Evolutionary conservation across 805 yeast genomes (phyloP).

Genomic region (Lachancea lanzarotensis): DNA sequence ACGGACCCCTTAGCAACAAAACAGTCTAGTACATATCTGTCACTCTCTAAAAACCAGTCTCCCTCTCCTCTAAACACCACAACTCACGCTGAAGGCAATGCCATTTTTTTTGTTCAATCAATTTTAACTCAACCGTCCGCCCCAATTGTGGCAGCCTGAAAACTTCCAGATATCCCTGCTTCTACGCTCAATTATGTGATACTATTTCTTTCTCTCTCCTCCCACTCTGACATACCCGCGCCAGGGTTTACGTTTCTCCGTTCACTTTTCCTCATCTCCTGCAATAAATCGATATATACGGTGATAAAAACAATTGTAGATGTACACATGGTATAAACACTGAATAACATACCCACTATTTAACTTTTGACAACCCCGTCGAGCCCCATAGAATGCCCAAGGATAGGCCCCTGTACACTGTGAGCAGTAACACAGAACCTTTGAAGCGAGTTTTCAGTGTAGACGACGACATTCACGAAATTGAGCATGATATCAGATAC

Average conservation of each 20-base stretch:
- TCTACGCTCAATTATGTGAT: not conserved
- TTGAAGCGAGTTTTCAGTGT: conserved; percentile 54
- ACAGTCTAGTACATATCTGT: too few species aligned
- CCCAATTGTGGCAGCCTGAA: too few species aligned
- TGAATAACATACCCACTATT: not conserved
- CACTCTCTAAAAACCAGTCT: too few species aligned
- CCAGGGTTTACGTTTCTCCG: too few species aligned
- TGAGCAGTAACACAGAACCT: conserved; percentile 16
- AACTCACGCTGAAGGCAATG: too few species aligned
- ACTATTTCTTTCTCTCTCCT: not conserved
- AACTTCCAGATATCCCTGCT: too few species aligned
- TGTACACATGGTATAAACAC: not conserved
- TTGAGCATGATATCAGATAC: conserved; percentile 56
- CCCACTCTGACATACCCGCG: too few species aligned
- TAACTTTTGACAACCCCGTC: not conserved
- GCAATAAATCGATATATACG: not conserved
- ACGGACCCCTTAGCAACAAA: too few species aligned
- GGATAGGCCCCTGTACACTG: conserved; percentile 10
- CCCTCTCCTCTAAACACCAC: too few species aligned
- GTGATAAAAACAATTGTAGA: not conserved
- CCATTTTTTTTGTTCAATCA: too few species aligned
- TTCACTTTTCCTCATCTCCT: too few species aligned
- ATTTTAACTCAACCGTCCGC: too few species aligned
- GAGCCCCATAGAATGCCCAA: conserved; percentile 7
- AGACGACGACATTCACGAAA: conserved; percentile 74